Conservation (phyloP, 352 stramenopile genomes). For the Lagenidium giganteum region DNA sequence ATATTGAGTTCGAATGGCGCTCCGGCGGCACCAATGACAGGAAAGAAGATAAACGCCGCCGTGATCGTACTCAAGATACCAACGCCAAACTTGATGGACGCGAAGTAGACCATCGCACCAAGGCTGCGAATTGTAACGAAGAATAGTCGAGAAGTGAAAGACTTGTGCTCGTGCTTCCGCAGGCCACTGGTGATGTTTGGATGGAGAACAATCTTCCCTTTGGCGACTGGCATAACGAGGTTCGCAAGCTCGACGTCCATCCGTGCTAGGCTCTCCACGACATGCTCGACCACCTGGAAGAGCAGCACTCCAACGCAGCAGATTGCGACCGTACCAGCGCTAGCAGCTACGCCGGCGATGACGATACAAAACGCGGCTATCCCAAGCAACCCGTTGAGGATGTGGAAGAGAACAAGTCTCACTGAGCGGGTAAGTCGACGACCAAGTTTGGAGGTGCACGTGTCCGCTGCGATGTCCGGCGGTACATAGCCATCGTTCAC, state of each 20-base stretch:
- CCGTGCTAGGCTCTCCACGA: constrained; percentile 41
- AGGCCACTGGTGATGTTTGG: too few species aligned
- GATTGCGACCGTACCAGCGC: constrained; percentile 41
- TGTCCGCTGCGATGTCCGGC: too few species aligned
- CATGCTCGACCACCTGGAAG: constrained; percentile 38
- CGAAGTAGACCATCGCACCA: constrained; percentile 56
- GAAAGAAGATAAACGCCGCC: too few species aligned
- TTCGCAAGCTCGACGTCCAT: constrained; percentile 66
- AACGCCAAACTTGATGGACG: constrained; percentile 55
- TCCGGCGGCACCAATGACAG: too few species aligned
- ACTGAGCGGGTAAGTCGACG: too few species aligned
- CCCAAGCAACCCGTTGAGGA: constrained; percentile 54
- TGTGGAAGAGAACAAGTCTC: too few species aligned
- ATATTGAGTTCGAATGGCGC: too few species aligned
- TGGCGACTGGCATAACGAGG: constrained; percentile 28
- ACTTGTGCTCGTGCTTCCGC: too few species aligned
- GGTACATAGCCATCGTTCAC: too few species aligned
- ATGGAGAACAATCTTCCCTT: too few species aligned
- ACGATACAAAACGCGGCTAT: constrained; percentile 42
- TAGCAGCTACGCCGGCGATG: constrained; percentile 27
- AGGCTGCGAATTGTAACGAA: constrained; percentile 33
- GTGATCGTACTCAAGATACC: constrained; percentile 44
- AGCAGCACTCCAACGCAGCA: constrained; percentile 65
- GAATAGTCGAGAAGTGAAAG: too few species aligned
- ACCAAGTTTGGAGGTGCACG: too few species aligned